These are phyloP conservation scores for Fusarium cyanostomum DNA, from an alignment of 2,329 filamentous ascomycete genomes.

Conservation along the genomic window DNA sequence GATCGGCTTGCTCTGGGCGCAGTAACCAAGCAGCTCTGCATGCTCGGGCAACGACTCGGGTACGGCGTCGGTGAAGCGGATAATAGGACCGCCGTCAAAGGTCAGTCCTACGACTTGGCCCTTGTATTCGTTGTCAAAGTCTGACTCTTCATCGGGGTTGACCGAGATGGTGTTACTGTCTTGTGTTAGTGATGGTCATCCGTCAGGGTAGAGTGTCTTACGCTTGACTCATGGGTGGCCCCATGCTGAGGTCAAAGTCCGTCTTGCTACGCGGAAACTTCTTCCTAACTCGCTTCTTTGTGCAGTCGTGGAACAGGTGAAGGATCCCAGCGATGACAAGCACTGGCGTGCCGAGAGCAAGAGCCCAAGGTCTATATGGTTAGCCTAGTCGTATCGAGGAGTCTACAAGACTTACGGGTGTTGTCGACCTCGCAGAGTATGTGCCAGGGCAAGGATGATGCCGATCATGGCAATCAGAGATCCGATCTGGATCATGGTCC, in stretches of 20 bases:
- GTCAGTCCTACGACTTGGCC: constrained; percentile 57
- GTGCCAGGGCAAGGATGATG: constrained; percentile 62
- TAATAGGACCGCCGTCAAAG: constrained; percentile 56
- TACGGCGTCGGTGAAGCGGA: constrained; percentile 53
- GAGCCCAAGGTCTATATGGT: constrained; percentile 61
- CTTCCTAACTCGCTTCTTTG: constrained; percentile 49
- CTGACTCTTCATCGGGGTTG: constrained; percentile 47
- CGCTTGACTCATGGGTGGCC: constrained; percentile 56
- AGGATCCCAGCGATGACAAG: constrained; percentile 66
- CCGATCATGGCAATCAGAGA: constrained; percentile 67
- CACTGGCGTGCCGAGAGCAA: constrained; percentile 68
- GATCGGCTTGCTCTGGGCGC: constrained; percentile 49
- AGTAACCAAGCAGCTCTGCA: constrained; percentile 51
- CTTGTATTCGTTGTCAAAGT: constrained; percentile 45
- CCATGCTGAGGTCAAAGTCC: constrained; percentile 38
- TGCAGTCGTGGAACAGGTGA: constrained; percentile 57
- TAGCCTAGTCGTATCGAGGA: neutral
- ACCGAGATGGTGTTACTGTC: constrained; percentile 51
- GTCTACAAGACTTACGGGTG: constrained; percentile 57
- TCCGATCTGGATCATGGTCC: constrained; percentile 68
- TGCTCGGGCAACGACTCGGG: constrained; percentile 45
- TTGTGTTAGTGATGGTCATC: constrained; percentile 20
- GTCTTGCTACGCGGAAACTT: constrained; percentile 38
- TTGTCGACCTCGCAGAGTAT: constrained; percentile 58
- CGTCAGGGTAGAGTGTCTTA: constrained; percentile 39